phyloP scores from a whole-genome alignment of 768 basidiomycete species.

The Auricularia cornea region DNA sequence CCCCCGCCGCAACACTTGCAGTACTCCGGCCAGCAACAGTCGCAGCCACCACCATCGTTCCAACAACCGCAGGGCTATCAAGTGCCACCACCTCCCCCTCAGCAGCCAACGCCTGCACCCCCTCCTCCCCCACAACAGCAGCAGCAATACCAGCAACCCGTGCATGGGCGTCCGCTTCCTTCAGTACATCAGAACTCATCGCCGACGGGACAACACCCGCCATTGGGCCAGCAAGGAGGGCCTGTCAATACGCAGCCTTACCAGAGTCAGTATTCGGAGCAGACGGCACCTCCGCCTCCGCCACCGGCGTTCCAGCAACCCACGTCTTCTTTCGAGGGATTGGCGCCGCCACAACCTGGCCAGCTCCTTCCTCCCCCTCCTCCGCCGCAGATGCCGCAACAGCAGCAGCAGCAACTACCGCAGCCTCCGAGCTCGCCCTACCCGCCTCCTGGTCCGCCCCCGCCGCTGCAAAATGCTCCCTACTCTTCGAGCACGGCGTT shows the following conservation, averaged over 20 bases:
- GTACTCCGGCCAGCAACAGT: background rate
- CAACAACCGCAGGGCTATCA: slow-evolving; percentile 4
- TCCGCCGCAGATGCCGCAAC: background rate
- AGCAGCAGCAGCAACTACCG: slow-evolving; percentile 2
- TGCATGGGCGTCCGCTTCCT: too few species aligned
- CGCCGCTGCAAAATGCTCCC: background rate
- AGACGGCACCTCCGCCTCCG: background rate
- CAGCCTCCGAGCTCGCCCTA: background rate
- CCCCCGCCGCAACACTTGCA: background rate
- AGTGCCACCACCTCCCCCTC: background rate
- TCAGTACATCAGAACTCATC: background rate
- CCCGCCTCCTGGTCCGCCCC: background rate
- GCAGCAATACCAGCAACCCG: background rate
- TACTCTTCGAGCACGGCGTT: background rate
- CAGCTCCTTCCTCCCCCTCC: background rate
- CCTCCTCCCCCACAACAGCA: background rate
- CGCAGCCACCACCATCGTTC: background rate
- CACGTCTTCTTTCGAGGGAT: too few species aligned
- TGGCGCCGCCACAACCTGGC: background rate
- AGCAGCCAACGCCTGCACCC: background rate
- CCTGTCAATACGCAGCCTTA: background rate
- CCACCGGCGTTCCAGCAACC: background rate
- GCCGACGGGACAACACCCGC: background rate
- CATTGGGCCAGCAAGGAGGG: background rate
- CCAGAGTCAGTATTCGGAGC: background rate